Evolutionary conservation across 192 early-diverging fungal genomes (phyloP), one percentile per base, ranked within the genome.

Genomic region (Cetraspora pellucida): DNA sequence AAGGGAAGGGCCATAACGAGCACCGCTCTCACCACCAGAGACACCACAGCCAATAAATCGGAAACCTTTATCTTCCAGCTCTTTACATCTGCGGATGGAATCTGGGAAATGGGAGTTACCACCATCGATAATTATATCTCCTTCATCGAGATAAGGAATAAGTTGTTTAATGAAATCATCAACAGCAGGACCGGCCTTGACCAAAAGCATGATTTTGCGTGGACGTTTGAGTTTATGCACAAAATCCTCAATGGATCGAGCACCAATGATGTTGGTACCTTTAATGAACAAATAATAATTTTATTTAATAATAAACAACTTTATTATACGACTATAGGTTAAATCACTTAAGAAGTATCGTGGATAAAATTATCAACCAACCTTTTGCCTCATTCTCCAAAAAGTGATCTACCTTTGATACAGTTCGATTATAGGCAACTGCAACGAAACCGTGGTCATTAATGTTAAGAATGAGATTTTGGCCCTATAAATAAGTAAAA

Each of bases 91-190:
- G 67, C 96, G 93, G 78, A 96, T 93, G 74, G 93, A 91, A 82
- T 99, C 97, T 67, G 95, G 95, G 89, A 93, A 99, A 91, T 99
- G 96, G 61, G 95, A 97, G 91, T 99, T 99, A 75, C 97, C 97
- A 80, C 97, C 97, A 82, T 99, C 97, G 80, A 99, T 97, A 80
- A 99, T 93, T 80, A 99, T 96, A 82, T 99, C 97, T 46, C 91
- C 92, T 78, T 88, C 70, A 82, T 96, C 94, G 68, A 99, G 89
- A 85, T 90, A 88, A 55, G 95, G 95, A 31, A 97, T 80, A 76
- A 97, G 83, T 80, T 93, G 92, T 31, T 89, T 92, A 74, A 99
- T 99, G 77, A 99, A 99, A 84, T 91, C 89, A 83, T 99, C 97
- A 67, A 99, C 96, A 71, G 97, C 91, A 28, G 76, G 66, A 52